Evolutionary conservation across 306 rosid genomes (phyloP).

Genomic region (Corylus americana): DNA sequence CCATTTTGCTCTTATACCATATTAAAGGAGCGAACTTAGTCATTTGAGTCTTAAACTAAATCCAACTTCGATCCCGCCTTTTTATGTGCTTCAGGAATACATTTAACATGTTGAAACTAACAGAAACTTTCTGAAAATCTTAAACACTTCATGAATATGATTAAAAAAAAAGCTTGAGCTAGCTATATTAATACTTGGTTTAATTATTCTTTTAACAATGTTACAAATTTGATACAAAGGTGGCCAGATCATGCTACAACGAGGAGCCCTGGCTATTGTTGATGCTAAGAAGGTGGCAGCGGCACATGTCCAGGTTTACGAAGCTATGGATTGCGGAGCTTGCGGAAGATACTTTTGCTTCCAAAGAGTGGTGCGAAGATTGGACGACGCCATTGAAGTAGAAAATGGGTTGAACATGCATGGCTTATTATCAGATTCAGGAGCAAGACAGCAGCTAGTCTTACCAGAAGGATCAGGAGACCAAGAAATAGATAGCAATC

Average conservation of each 20-base stretch:
- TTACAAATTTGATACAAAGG: neutral
- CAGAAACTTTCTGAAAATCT: neutral
- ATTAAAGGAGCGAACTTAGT: no score
- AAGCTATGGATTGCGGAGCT: slow-evolving; percentile 4
- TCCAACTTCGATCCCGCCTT: no score
- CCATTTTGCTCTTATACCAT: no score
- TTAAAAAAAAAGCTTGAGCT: no score
- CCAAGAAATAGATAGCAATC: slow-evolving; percentile 4
- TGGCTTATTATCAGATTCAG: neutral
- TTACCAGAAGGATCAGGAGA: neutral
- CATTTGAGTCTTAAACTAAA: no score
- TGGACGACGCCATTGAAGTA: neutral
- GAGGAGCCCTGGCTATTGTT: neutral
- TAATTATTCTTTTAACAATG: neutral
- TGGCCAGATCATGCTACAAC: neutral
- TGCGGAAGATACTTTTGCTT: slow-evolving; percentile 1
- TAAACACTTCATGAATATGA: no score
- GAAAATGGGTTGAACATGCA: neutral
- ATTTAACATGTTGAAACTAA: neutral
- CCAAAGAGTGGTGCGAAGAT: neutral
- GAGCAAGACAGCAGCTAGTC: neutral
- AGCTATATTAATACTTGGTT: neutral
- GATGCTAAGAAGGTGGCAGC: neutral
- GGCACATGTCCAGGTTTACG: neutral
- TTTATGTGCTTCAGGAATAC: no score